Conservation (phyloP, 148 eudicot species). For the Silene uniflora region DNA sequence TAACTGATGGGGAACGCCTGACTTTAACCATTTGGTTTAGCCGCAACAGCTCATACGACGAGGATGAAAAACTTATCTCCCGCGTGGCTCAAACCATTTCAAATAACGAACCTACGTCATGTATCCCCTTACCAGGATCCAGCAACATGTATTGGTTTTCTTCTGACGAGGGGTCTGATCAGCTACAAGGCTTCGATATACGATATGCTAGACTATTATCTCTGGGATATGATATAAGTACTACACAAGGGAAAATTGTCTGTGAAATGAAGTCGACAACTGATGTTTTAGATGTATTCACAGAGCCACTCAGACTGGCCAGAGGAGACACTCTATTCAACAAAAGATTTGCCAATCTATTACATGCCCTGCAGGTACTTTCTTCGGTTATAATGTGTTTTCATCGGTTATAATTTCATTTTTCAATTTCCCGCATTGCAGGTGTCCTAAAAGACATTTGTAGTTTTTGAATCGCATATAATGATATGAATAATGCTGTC, state of each 20-base stretch:
- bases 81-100: conserved; percentile 37
- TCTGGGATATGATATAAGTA: conserved; percentile 53
- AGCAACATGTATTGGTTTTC: conserved; percentile 93
- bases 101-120: conserved; percentile 23
- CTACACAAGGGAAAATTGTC: conserved; percentile 25
- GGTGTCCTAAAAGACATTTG: neutral
- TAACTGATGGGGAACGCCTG: conserved; percentile 75
- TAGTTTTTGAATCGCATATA: too few relatives aligned
- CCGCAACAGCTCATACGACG: conserved; percentile 72
- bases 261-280: conserved; percentile 24
- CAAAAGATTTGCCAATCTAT: conserved; percentile 56
- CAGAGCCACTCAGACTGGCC: conserved; percentile 44
- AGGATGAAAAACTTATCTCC: conserved; percentile 75
- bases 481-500: too few relatives aligned
- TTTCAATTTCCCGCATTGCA: too few relatives aligned
- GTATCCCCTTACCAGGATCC: conserved; percentile 66
- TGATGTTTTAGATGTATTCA: conserved; percentile 38
- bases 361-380: conserved; percentile 88
- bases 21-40: conserved; percentile 91
- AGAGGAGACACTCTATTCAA: conserved; percentile 44
- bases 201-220: conserved; percentile 62
- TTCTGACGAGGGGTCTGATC: conserved; percentile 43
- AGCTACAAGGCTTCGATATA: conserved; percentile 67
- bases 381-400: conserved; percentile 8
- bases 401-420: too few relatives aligned